Evolutionary conservation across 495 filamentous ascomycete genomes (phyloP).

Genomic region (Cercophora sp.): DNA sequence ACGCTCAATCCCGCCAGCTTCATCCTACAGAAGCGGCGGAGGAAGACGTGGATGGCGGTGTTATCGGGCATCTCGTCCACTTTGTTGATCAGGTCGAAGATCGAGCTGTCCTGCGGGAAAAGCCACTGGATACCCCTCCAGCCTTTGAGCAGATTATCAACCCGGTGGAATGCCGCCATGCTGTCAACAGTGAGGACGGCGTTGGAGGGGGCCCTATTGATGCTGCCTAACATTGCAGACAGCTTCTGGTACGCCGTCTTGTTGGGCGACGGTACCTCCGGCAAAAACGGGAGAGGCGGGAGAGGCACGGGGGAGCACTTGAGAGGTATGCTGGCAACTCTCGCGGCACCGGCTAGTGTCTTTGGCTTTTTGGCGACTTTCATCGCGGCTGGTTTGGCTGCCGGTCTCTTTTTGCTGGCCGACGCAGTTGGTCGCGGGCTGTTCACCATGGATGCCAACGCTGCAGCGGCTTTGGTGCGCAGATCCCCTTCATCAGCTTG

Average conservation of each 20-base stretch:
- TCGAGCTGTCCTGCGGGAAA: background rate
- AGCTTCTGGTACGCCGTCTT: no score
- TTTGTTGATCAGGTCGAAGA: constrained; percentile 16
- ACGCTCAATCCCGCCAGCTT: constrained; percentile 14
- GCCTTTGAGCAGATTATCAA: constrained; percentile 21
- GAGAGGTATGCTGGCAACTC: background rate
- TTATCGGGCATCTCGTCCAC: constrained; percentile 13
- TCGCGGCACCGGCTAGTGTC: background rate
- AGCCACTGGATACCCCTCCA: constrained; percentile 15
- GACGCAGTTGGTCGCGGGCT: background rate
- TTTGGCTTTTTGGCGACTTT: constrained; percentile 1
- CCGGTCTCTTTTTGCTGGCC: constrained; percentile 3
- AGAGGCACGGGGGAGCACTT: no score
- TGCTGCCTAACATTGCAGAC: no score
- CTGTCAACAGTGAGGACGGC: no score
- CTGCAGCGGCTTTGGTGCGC: background rate
- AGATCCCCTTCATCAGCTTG: background rate
- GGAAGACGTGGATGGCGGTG: constrained; percentile 22
- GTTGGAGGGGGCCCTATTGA: no score
- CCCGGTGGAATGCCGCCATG: constrained; percentile 26
- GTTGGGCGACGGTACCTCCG: background rate
- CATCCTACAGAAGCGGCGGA: constrained; percentile 25
- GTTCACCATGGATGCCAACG: background rate
- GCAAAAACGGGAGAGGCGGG: no score
- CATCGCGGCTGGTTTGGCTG: background rate